Evolutionary conservation across 108 stramenopile species (phyloP).

Genomic region (Nitzschia inconspicua): DNA sequence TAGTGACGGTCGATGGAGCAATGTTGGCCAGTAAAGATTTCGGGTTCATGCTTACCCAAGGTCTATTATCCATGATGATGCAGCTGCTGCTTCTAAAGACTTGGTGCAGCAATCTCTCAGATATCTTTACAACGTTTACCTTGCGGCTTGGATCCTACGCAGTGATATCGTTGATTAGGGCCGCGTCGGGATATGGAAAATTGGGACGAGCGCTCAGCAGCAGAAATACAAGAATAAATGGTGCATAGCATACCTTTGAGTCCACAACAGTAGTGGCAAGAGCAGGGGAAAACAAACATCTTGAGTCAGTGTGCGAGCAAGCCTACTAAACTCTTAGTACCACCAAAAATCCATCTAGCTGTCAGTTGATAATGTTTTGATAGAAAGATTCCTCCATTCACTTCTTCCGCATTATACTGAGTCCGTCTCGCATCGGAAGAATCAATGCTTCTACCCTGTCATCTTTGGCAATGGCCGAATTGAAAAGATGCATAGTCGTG

Average conservation of each 20-base stretch:
- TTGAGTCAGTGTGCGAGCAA: too few relatives aligned
- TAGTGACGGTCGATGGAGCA: constrained; percentile 68
- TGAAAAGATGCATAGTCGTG: constrained; percentile 86
- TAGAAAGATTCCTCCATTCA: too few relatives aligned
- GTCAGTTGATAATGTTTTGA: too few relatives aligned
- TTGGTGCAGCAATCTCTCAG: constrained; percentile 34
- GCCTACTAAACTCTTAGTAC: too few relatives aligned
- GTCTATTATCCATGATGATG: constrained; percentile 45
- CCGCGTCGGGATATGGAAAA: constrained; percentile 39
- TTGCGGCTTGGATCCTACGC: constrained; percentile 57
- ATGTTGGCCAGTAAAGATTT: constrained; percentile 81
- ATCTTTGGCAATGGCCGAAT: constrained; percentile 69
- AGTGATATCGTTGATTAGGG: constrained; percentile 32
- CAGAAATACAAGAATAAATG: too few relatives aligned
- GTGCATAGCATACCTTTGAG: too few relatives aligned
- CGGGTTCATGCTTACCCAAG: constrained; percentile 64
- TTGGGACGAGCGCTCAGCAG: constrained; percentile 49
- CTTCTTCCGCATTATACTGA: constrained; percentile 81
- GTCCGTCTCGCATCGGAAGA: constrained; percentile 86
- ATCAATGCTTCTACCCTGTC: constrained; percentile 71
- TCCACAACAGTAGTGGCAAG: too few relatives aligned
- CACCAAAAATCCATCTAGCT: too few relatives aligned
- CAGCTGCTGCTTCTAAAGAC: constrained; percentile 46
- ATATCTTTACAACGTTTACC: constrained; percentile 58
- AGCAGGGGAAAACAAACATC: too few relatives aligned